Evolutionary conservation across 169 alveolate genomes (phyloP).

Genomic region (Plasmodium coatneyi): DNA sequence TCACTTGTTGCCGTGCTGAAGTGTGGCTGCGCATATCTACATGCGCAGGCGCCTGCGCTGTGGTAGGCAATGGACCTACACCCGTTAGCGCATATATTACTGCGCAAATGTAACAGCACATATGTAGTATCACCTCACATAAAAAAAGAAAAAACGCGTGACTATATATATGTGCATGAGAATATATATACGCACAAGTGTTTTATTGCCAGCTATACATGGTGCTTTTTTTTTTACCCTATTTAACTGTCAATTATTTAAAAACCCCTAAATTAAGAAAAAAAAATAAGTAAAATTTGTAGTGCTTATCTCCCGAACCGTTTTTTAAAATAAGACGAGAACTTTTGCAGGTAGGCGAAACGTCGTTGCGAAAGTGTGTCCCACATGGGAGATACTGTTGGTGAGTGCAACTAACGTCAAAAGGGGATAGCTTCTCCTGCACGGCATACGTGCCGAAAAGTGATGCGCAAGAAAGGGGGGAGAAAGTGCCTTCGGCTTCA

Average conservation of each 20-base stretch:
- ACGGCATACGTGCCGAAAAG: not conserved
- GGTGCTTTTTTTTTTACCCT: not conserved
- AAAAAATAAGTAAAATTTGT: not conserved
- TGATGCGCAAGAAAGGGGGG: not conserved
- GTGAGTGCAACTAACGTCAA: not conserved
- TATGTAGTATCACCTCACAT: not conserved
- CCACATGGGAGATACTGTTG: not conserved
- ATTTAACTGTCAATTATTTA: constrained; percentile 57
- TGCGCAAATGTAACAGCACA: not conserved
- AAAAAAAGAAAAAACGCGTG: not conserved
- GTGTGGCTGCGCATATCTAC: not conserved
- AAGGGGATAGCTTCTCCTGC: not conserved
- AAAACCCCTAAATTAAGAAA: constrained; percentile 4
- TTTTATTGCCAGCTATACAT: constrained; percentile 19
- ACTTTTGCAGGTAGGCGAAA: not conserved
- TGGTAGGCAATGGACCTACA: not conserved
- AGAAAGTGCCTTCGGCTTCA: not conserved
- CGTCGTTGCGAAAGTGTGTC: not conserved
- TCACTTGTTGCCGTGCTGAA: not conserved
- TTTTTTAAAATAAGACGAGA: not conserved
- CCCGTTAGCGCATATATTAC: not conserved
- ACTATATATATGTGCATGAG: not conserved
- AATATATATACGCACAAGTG: not conserved
- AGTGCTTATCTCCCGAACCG: not conserved
- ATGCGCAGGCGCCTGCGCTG: not conserved